A percentile compares a stretch with the other conserved stretches of the same genome.
Conservation (phyloP, 2,329 filamentous ascomycete species). For the Bipolaris zeicola region DNA sequence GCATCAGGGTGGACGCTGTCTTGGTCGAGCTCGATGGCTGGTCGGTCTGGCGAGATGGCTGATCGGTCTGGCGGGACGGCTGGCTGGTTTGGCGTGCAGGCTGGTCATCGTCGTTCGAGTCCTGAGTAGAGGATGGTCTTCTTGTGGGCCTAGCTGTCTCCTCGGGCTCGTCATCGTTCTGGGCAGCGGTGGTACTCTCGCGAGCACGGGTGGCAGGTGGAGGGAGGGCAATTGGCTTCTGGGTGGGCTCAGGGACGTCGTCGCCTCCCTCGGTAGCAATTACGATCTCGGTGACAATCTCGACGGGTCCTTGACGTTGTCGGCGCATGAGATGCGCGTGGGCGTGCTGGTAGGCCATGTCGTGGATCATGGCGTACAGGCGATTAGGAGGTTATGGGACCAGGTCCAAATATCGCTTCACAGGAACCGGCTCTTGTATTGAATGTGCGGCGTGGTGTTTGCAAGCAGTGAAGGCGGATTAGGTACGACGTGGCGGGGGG, state of each 20-base stretch:
- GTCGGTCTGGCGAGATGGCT: constrained; percentile 16
- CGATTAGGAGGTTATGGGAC: neutral
- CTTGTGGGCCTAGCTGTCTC: constrained; percentile 22
- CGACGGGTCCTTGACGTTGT: constrained; percentile 26
- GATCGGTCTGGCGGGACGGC: constrained; percentile 16
- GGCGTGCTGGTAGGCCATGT: constrained; percentile 34
- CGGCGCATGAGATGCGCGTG: constrained; percentile 39
- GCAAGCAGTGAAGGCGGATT: constrained; percentile 23
- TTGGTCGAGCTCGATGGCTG: constrained; percentile 21
- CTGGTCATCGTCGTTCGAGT: constrained; percentile 7
- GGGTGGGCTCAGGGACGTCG: constrained; percentile 48
- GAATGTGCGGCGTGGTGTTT: constrained; percentile 26
- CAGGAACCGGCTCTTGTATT: constrained; percentile 18
- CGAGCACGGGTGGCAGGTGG: constrained; percentile 28
- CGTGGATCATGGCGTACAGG: constrained; percentile 15
- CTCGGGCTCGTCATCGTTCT: constrained; percentile 19
- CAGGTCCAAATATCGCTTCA: neutral
- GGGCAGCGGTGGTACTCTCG: constrained; percentile 18
- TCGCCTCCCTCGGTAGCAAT: constrained; percentile 60
- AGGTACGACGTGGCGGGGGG: constrained; percentile 30
- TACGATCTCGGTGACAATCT: constrained; percentile 44
- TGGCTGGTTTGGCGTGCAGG: neutral
- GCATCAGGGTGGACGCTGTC: constrained; percentile 28
- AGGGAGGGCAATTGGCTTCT: constrained; percentile 18
- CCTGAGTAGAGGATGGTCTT: constrained; percentile 25